Evolutionary conservation across 306 rosid species (phyloP).

Genomic region (Begonia masoniana): DNA sequence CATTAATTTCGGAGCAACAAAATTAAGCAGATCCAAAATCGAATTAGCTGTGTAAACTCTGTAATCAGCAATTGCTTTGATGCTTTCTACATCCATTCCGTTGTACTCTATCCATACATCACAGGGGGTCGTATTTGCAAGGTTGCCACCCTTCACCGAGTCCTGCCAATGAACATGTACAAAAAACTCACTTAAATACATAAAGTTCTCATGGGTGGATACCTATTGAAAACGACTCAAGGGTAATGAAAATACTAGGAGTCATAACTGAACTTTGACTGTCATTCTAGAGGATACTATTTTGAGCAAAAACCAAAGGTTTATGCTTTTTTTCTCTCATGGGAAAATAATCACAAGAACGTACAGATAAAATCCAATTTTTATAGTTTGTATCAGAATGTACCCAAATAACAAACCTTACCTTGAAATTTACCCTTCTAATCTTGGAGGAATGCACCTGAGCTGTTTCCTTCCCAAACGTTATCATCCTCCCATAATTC

Average conservation of each 20-base stretch:
- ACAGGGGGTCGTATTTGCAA: constrained; percentile 40
- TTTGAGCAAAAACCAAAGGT: no score
- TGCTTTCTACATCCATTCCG: constrained; percentile 65
- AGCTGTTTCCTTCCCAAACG: constrained; percentile 62
- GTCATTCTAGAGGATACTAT: no score
- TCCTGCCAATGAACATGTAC: constrained; percentile 26
- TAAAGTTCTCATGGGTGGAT: no score
- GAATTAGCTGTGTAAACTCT: constrained; percentile 54
- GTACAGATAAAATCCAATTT: no score
- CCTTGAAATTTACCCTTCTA: constrained; percentile 45
- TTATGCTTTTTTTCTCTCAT: no score
- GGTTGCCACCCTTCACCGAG: constrained; percentile 45
- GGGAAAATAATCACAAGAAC: no score
- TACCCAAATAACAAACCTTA: constrained; percentile 11
- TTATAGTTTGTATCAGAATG: no score
- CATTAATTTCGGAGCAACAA: constrained; percentile 88
- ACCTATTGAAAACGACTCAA: no score
- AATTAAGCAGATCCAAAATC: constrained; percentile 50
- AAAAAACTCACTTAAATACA: background rate
- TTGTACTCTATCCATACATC: constrained; percentile 82
- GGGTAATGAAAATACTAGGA: no score
- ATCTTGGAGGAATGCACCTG: constrained; percentile 45
- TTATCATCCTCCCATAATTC: constrained; percentile 63
- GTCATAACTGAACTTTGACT: no score
- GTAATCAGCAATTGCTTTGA: constrained; percentile 60